A percentile compares a stretch with the other conserved stretches of the same genome.
Evolutionary conservation across 495 filamentous ascomycete genomes (phyloP).

Genomic region (Podospora fimiseda): DNA sequence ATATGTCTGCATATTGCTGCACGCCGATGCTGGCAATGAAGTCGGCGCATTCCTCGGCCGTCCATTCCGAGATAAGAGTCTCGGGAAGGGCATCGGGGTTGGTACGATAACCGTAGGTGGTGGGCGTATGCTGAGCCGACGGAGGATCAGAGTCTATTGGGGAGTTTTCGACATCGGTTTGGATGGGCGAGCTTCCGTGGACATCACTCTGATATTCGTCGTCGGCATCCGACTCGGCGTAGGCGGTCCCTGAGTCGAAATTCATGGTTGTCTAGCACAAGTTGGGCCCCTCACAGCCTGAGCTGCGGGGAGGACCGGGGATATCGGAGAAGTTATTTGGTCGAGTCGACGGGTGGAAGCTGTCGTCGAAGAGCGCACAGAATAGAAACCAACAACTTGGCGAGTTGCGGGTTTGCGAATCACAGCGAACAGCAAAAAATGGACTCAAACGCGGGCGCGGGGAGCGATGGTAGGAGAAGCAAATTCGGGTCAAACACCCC

Average conservation of each 20-base stretch:
- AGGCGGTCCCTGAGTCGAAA: conserved; percentile 53
- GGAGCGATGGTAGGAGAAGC: not conserved
- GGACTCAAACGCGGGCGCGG: conserved; percentile 8
- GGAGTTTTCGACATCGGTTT: conserved; percentile 70
- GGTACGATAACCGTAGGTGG: conserved; percentile 65
- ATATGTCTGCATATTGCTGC: conserved; percentile 73
- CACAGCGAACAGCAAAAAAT: too few relatives aligned
- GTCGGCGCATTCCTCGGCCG: conserved; percentile 77
- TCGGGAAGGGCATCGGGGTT: conserved; percentile 64
- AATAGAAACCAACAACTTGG: not conserved
- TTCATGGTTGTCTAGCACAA: conserved; percentile 39
- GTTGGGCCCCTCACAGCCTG: conserved; percentile 22
- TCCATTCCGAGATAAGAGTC: conserved; percentile 83
- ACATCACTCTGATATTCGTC: conserved; percentile 88
- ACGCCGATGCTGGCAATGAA: conserved; percentile 76
- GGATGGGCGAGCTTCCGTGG: conserved; percentile 63
- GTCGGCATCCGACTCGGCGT: conserved; percentile 87
- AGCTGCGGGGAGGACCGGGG: conserved; percentile 19
- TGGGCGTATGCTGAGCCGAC: conserved; percentile 82
- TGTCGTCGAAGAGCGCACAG: not conserved
- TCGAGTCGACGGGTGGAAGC: not conserved
- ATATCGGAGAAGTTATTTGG: not conserved
- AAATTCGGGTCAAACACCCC: not conserved
- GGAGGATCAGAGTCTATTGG: conserved; percentile 74
- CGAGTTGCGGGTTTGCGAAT: too few relatives aligned